Base-by-base conservation (phyloP, 2,329 filamentous ascomycete genomes). In the Furcasterigmium sp. region DNA sequence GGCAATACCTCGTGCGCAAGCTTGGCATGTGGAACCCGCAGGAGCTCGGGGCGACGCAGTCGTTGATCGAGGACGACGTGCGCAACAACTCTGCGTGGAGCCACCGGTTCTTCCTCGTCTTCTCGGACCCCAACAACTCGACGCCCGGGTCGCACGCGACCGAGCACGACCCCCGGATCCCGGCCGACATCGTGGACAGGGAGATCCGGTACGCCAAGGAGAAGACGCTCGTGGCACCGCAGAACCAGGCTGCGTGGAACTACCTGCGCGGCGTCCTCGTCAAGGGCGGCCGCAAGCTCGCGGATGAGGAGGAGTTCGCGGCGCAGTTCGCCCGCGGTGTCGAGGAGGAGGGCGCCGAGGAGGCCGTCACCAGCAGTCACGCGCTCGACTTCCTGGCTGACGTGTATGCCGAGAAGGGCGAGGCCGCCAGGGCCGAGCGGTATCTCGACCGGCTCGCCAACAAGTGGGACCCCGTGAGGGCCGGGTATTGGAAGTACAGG, bases 61-160 rank as follows among this genome's bases (percentile, higher is more conserved):
- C 67, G 30, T 76, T 95, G 62, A 77, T 98, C 45, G 72, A 80
- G 45, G 71, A 80, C 26, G 93, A 98, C 63, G 82, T 97, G 46
- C 79, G 91, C 57, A 98, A 98, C 69, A 98, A 98, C 64, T 93
- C 87, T 36, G 93, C 91, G 14, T 98, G 93, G 93, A 94, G 91
- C 52, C 91, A 98, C 70, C 84, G 93, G 41, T 97, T 93, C 73
- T 95, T 91, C 62, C 62, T 97, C n/a, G 81, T 91, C 15, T 95
- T 96, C 52, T 76, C 78, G 60, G 70, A 76, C 71, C 84, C 73
- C 17, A 68, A 53, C 2, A 55, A 67, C 19, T 67, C 69, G 11
- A 80, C 76, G 0, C 55, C 65, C 4, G 68, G 60, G n/a, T 60
- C 62, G 8, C 68, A 68, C 21, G 70, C 76, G 3, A 78, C 73